Conservation (phyloP, 345 rosid species). For the Pugionium cornutum region DNA sequence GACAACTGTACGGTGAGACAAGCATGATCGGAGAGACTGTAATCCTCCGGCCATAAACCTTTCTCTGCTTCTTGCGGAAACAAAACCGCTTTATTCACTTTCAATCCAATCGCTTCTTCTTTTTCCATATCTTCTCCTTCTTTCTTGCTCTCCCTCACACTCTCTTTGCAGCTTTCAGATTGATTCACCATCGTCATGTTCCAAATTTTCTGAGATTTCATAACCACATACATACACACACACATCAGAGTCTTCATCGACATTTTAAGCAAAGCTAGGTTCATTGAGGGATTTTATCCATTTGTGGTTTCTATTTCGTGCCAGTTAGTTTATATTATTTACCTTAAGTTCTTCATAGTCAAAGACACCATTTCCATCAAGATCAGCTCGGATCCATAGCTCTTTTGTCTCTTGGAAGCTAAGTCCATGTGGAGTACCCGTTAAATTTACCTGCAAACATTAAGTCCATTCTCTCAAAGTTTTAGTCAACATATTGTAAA, state of each 20-base stretch:
- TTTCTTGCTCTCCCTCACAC: slow-evolving; percentile 27
- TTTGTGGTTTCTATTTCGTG: not conserved
- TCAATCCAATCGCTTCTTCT: slow-evolving; percentile 62
- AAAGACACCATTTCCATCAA: slow-evolving; percentile 61
- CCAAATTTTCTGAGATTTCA: slow-evolving; percentile 46
- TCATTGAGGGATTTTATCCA: not conserved
- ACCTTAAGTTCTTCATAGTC: slow-evolving; percentile 70
- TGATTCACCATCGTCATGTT: slow-evolving; percentile 40
- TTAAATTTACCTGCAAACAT: slow-evolving; percentile 50
- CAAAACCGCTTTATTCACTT: slow-evolving; percentile 71
- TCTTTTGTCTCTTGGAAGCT: slow-evolving; percentile 61
- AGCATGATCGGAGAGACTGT: slow-evolving; percentile 88
- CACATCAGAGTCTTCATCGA: slow-evolving; percentile 8
- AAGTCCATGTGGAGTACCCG: slow-evolving; percentile 61
- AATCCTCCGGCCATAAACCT: slow-evolving; percentile 88
- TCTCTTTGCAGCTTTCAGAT: slow-evolving; percentile 34
- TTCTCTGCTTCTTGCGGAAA: slow-evolving; percentile 88
- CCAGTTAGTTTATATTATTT: not conserved
- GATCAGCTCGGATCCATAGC: slow-evolving; percentile 64
- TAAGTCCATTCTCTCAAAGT: not conserved
- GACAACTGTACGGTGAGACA: slow-evolving; percentile 81
- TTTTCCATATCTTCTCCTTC: slow-evolving; percentile 22
- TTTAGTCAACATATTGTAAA: slow-evolving; percentile 2
- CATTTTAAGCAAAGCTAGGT: not conserved
- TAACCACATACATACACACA: slow-evolving; percentile 8